phyloP scores from a whole-genome alignment of 441 rosid species.

The Aleurites moluccanus region DNA sequence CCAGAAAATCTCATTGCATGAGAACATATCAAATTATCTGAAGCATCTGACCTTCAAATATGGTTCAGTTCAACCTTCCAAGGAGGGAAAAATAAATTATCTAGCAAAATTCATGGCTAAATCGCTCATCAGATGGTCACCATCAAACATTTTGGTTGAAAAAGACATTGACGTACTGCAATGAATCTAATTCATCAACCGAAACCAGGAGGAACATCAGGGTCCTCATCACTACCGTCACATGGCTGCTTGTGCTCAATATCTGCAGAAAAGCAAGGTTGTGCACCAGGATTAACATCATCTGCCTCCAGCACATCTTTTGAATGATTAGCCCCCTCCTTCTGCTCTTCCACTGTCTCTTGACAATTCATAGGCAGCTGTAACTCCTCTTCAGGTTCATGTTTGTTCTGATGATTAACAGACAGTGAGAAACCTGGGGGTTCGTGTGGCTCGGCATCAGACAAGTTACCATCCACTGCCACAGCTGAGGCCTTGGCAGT shows the following conservation, averaged over 20 bases:
- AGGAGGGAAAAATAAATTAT: slow-evolving; percentile 11
- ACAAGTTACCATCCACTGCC: slow-evolving; percentile 24
- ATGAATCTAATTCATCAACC: slow-evolving; percentile 38
- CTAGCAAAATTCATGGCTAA: slow-evolving; percentile 17
- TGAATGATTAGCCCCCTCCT: slow-evolving; percentile 26
- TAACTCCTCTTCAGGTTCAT: slow-evolving; percentile 25
- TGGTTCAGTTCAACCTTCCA: slow-evolving; percentile 1
- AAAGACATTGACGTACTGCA: background rate
- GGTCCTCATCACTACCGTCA: slow-evolving; percentile 70
- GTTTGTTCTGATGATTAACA: slow-evolving; percentile 30
- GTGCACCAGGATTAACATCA: slow-evolving; percentile 30
- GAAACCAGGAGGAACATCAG: slow-evolving; percentile 96
- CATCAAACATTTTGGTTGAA: slow-evolving; percentile 9
- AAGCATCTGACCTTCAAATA: slow-evolving; percentile 22
- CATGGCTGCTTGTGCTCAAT: slow-evolving; percentile 29
- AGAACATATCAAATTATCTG: slow-evolving; percentile 1
- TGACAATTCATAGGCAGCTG: slow-evolving; percentile 31
- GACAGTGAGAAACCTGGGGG: slow-evolving; percentile 46
- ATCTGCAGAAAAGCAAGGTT: slow-evolving; percentile 43
- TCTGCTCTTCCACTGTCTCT: slow-evolving; percentile 31
- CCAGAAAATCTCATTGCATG: slow-evolving; percentile 3
- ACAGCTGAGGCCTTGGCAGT: slow-evolving; percentile 23
- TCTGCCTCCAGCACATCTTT: slow-evolving; percentile 26
- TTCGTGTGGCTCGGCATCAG: slow-evolving; percentile 43
- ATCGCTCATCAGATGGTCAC: slow-evolving; percentile 8